These are phyloP conservation scores for Solanum ossicruentum DNA, from an alignment of 257 asterid species.

Conservation along the genomic window DNA sequence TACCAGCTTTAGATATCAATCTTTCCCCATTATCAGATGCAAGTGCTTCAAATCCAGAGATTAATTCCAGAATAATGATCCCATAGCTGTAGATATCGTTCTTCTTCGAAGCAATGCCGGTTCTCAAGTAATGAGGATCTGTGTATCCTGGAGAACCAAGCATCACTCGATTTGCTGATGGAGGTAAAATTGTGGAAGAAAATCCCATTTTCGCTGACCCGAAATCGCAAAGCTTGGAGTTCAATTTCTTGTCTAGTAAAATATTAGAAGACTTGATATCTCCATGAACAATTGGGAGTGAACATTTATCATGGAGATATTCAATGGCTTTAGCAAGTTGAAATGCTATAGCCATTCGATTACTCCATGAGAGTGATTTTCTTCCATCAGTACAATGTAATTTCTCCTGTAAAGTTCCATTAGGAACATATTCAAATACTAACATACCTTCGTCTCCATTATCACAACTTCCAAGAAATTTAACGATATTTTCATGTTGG, in stretches of 20 bases:
- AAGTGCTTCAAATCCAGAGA: conserved; percentile 56
- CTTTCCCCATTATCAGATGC: conserved; percentile 29
- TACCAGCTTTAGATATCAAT: conserved; percentile 23
- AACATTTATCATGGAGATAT: conserved; percentile 46
- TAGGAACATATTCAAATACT: conserved; percentile 36
- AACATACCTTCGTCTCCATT: conserved; percentile 36
- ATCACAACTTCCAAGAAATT: conserved; percentile 36
- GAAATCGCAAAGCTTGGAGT: conserved; percentile 68
- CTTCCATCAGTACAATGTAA: conserved; percentile 11
- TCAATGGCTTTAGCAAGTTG: conserved; percentile 54
- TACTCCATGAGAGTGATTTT: conserved; percentile 35
- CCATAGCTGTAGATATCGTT: conserved; percentile 66
- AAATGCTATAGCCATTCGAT: conserved; percentile 49
- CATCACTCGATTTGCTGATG: conserved; percentile 10
- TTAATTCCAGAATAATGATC: conserved; percentile 42
- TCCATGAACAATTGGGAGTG: conserved; percentile 52
- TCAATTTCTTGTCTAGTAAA: conserved; percentile 32
- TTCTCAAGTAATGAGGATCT: conserved; percentile 57
- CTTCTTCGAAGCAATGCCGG: conserved; percentile 58
- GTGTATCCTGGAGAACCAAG: conserved; percentile 71
- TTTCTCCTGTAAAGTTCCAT: conserved; percentile 51
- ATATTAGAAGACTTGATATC: conserved; percentile 67
- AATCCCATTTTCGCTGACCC: conserved; percentile 70
- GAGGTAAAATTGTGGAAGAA: conserved; percentile 30
- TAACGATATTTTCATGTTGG: conserved; percentile 41